Conservation (phyloP, 352 stramenopile genomes). For the Pythium pectinolyticum region DNA sequence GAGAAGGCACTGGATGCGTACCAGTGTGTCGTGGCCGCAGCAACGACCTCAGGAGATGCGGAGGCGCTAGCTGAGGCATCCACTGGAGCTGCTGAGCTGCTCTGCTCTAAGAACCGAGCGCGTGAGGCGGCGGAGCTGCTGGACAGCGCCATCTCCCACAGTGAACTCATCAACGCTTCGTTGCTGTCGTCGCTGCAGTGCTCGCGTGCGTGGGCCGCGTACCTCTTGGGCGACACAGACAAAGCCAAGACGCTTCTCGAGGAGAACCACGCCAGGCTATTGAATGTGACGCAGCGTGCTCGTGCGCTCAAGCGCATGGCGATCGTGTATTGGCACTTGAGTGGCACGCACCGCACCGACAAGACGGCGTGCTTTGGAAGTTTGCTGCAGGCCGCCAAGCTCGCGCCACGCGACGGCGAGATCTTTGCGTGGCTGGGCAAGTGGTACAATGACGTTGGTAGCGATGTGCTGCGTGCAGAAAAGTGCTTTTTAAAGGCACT, state of each 20-base stretch:
- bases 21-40: constrained; percentile 25
- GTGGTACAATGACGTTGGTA: constrained; percentile 68
- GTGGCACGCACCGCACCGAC: constrained; percentile 41
- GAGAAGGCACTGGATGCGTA: constrained; percentile 54
- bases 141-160: constrained; percentile 20
- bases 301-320: constrained; percentile 65
- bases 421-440: constrained; percentile 74
- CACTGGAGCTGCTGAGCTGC: constrained; percentile 46
- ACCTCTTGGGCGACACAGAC: constrained; percentile 33
- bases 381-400: constrained; percentile 72
- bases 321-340: constrained; percentile 76
- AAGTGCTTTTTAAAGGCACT: constrained; percentile 88
- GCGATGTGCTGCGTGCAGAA: constrained; percentile 68
- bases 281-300: constrained; percentile 28
- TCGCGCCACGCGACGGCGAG: constrained; percentile 62
- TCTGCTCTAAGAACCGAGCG: constrained; percentile 33
- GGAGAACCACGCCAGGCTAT: constrained; percentile 34
- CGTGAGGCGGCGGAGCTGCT: constrained; percentile 38
- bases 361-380: constrained; percentile 66
- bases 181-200: constrained; percentile 31
- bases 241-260: constrained; percentile 43
- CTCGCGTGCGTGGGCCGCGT: constrained; percentile 46
- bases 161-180: constrained; percentile 7
- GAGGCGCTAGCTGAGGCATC: constrained; percentile 34
- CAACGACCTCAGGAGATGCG: constrained; percentile 12